Evolutionary conservation across 2,329 filamentous ascomycete genomes (phyloP), one percentile per base, ranked within the genome.

Genomic region (Botrytis galanthina): DNA sequence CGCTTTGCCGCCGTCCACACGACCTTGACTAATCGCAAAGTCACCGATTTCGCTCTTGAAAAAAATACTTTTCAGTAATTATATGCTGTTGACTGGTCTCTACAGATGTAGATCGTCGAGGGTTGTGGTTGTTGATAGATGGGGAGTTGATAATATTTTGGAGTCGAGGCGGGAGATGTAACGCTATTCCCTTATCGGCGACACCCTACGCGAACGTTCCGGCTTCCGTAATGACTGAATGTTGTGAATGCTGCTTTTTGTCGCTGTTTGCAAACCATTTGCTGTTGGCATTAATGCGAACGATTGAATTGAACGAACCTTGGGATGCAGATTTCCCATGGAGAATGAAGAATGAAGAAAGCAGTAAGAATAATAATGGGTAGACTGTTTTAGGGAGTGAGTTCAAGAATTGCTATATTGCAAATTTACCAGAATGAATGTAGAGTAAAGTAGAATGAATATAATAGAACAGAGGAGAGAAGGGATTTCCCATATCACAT

Each of bases 161-260:
- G 70, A 63, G 63, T 69, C 71, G 71, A 72, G 61, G 62, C 48
- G 51, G 51, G n/a, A 72, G 42, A 72, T 60, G 51, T 72, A 20
- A 57, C 71, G 71, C 71, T 73, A 73, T 67, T 73, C 71, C 71
- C 63, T 73, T 73, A 73, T 69, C 71, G 63, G 71, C 26, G 42
- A 69, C 26, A 18, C 61, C 62, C 26, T 48, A 70, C 39, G 68
- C 68, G 68, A 70, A 32, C 7, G 44, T 62, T 46, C 44, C 37
- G 51, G 57, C 20, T 60, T 22, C 57, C 51, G 68, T 60, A 62
- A 62, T 26, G 39, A 60, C 22, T 46, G 67, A 44, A 37, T 68
- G 48, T 7, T 70, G 16, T 8, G 51, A 57, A 57, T 57, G 51
- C 51, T 57, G 51, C 37, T 46, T 68, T 66, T 72, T 35, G 9